Evolutionary conservation across 1,284 basidiomycete genomes (phyloP), one percentile per base, ranked within the genome.

Genomic region (Coriolopsis trogii): DNA sequence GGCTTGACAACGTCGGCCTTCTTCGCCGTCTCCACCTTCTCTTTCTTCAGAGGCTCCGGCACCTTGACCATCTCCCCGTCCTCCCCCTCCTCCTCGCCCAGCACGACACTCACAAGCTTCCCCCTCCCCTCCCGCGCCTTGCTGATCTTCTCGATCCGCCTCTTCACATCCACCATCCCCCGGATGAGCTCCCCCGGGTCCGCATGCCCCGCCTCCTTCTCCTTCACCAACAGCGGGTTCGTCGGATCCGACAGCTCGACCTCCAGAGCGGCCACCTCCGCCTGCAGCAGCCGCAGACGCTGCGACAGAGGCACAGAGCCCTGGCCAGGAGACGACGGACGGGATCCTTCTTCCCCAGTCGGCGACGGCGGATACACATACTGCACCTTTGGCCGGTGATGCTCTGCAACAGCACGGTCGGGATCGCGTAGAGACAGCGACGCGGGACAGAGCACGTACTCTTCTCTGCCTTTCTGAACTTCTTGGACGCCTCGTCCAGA

Each of bases 111-210:
- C 8, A 91, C 82, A n/a, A 91, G 68, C 58, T 77, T 76, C 3
- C 79, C 83, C 41, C 88, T 70, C 0, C 85, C 86, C 62, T 89
- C 85, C 50, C 82, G 80, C 4, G 73, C 78, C 63, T 80, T 81
- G 45, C 78, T 76, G 49, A 91, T 82, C 70, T 81, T 84, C 53
- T 86, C 84, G 51, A 91, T 65, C 42, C 89, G 69, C 20, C 77
- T 74, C 55, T 87, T 75, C 12, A 91, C 84, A 60, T 89, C 89
- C 4, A 89, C 85, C 42, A 91, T 68, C 0, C 86, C 88, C 39
- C 82, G 78, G 58, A 91, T 84, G 51, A 92, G 76, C 63, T 88
- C 86, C 6, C 86, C 89, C 0, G 88, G 80, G 64, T 91, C 87
- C 9, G 85, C 77, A 46, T 76, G 74, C n/a, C 77, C 77, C 34